phyloP scores from a whole-genome alignment of 768 basidiomycete genomes.

The Lactifluus pinguis region DNA sequence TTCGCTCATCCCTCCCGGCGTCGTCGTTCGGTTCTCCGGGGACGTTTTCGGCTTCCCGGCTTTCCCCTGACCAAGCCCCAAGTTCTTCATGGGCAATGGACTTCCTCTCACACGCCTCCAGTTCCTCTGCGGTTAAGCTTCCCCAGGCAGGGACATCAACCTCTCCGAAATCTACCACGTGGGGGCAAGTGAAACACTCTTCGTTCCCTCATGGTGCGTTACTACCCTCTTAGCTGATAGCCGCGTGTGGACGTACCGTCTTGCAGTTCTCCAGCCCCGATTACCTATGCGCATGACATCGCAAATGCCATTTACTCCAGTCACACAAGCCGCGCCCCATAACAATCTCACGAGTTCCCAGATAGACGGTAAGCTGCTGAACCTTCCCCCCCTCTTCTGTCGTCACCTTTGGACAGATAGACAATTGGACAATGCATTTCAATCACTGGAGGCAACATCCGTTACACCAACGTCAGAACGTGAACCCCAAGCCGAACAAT shows the following conservation, averaged over 20 bases:
- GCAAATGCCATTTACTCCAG: slow-evolving; percentile 29
- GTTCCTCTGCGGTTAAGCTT: not conserved
- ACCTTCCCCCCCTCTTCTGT: slow-evolving; percentile 13
- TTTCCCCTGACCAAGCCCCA: slow-evolving; percentile 20
- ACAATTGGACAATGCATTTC: slow-evolving; percentile 46
- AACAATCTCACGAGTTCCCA: slow-evolving; percentile 21
- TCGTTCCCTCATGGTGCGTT: slow-evolving; percentile 8
- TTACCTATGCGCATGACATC: slow-evolving; percentile 20
- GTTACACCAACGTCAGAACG: not conserved
- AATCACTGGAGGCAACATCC: slow-evolving; percentile 14
- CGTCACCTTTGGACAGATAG: slow-evolving; percentile 10
- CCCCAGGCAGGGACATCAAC: not conserved
- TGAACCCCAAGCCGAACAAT: slow-evolving; percentile 2
- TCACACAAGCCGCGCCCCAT: slow-evolving; percentile 9
- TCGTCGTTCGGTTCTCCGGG: not conserved
- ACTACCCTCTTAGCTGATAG: not conserved
- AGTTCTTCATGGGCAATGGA: slow-evolving; percentile 52
- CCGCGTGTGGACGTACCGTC: not conserved
- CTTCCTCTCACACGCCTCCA: slow-evolving; percentile 37
- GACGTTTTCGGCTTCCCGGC: slow-evolving; percentile 19
- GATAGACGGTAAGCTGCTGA: slow-evolving; percentile 36
- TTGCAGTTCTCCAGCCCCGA: slow-evolving; percentile 6
- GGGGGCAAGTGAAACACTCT: not conserved
- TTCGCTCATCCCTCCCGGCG: slow-evolving; percentile 41
- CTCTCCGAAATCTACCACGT: not conserved